phyloP scores from a whole-genome alignment of 2,329 filamentous ascomycete species.

The Pseudogymnoascus sp. region DNA sequence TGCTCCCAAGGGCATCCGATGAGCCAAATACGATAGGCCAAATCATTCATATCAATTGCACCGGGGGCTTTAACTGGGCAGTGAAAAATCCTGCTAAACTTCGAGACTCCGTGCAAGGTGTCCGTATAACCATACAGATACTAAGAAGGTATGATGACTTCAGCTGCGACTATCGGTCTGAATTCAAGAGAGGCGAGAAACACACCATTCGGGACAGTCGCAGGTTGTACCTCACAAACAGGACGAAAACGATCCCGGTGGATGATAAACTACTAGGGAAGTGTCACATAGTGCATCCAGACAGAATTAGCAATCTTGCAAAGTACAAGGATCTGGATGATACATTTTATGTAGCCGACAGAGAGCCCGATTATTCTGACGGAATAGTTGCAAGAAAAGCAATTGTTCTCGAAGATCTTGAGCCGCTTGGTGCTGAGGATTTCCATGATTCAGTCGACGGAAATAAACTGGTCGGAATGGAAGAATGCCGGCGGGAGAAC shows the following conservation, averaged over 20 bases:
- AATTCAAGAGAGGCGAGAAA: neutral
- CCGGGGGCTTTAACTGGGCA: neutral
- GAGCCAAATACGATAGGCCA: neutral
- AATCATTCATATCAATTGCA: neutral
- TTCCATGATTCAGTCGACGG: neutral
- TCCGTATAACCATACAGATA: neutral
- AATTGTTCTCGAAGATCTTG: slow-evolving; percentile 3
- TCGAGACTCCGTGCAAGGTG: slow-evolving; percentile 1
- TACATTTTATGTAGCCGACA: slow-evolving; percentile 17
- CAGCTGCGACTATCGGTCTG: neutral
- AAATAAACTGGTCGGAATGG: neutral
- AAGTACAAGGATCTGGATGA: slow-evolving; percentile 16
- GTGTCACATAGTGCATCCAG: slow-evolving; percentile 15
- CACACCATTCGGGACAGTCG: slow-evolving; percentile 13
- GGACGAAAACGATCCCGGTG: neutral
- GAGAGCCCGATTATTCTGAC: slow-evolving; percentile 1
- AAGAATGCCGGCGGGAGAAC: neutral
- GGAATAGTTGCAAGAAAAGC: neutral
- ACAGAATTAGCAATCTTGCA: slow-evolving; percentile 15
- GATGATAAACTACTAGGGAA: slow-evolving; percentile 15
- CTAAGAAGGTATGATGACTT: slow-evolving; percentile 4
- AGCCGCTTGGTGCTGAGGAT: neutral
- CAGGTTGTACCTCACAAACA: slow-evolving; percentile 11
- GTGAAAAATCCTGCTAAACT: neutral
- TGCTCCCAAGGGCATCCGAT: neutral